Conservation (phyloP, 108 stramenopile species). For the Pseudonitzschia delicatissima region DNA sequence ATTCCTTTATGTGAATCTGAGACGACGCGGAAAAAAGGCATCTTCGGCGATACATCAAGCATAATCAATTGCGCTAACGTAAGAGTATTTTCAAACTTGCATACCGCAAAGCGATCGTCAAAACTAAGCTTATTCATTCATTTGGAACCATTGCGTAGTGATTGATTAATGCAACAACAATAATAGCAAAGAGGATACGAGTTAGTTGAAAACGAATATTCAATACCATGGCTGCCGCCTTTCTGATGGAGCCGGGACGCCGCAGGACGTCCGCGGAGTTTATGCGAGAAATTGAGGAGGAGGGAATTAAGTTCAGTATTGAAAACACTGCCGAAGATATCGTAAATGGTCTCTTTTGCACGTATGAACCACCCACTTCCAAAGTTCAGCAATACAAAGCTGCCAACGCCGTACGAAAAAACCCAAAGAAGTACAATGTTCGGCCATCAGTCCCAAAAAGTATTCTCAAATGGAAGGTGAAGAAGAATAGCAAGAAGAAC, state of each 20-base stretch:
- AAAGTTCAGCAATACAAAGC: constrained; percentile 26
- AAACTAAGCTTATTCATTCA: too few relatives aligned
- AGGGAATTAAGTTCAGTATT: constrained; percentile 6
- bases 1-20: too few relatives aligned
- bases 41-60: too few relatives aligned
- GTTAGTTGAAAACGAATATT: too few relatives aligned
- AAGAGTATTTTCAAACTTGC: too few relatives aligned
- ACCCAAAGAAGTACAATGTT: constrained; percentile 14
- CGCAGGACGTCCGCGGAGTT: background rate
- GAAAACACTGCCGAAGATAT: constrained; percentile 51
- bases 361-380: constrained; percentile 48
- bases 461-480: background rate
- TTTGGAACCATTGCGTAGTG: too few relatives aligned
- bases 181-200: too few relatives aligned
- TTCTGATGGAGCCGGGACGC: background rate
- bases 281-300: background rate
- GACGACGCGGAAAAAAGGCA: too few relatives aligned
- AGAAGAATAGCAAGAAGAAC: background rate
- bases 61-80: too few relatives aligned
- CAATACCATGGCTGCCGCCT: constrained; percentile 2
- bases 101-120: too few relatives aligned
- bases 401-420: background rate
- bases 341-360: constrained; percentile 46
- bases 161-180: too few relatives aligned
- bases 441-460: background rate